Percentiles rank a stretch among this genome's conserved stretches.
Evolutionary conservation across 2,329 filamentous ascomycete genomes (phyloP).

Genomic region (Claviceps sp.): DNA sequence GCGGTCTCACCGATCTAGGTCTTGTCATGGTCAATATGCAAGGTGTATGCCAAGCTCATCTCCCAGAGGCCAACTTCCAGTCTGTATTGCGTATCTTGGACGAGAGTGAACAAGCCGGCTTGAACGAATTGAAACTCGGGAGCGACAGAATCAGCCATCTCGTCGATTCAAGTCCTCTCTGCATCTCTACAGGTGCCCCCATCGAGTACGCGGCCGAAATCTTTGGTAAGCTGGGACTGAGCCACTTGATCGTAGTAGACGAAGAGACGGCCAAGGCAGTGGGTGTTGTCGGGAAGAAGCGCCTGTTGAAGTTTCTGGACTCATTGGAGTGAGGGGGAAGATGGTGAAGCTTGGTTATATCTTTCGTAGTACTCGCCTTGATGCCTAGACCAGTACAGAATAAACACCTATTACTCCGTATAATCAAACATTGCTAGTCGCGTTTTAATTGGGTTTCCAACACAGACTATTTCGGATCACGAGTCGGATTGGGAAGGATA

Average conservation of each 20-base stretch:
- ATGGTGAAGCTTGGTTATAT: too few species aligned
- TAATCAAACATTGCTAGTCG: too few species aligned
- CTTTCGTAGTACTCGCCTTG: background rate
- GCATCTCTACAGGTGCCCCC: slow-evolving; percentile 34
- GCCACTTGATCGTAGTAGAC: slow-evolving; percentile 39
- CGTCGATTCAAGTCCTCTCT: slow-evolving; percentile 40
- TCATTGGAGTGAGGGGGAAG: background rate
- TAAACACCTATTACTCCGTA: too few species aligned
- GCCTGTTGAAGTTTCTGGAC: slow-evolving; percentile 18
- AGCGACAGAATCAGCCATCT: slow-evolving; percentile 27
- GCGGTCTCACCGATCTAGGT: slow-evolving; percentile 43
- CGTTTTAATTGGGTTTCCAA: too few species aligned
- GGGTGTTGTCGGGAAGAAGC: slow-evolving; percentile 45
- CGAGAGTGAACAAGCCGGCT: slow-evolving; percentile 10
- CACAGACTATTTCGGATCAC: too few species aligned
- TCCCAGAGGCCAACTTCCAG: slow-evolving; percentile 39
- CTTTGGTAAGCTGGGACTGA: slow-evolving; percentile 42
- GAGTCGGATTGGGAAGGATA: too few species aligned
- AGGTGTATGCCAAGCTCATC: slow-evolving; percentile 38
- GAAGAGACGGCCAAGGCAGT: slow-evolving; percentile 35
- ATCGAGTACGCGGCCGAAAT: slow-evolving; percentile 47
- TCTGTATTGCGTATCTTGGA: slow-evolving; percentile 28
- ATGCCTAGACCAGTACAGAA: background rate
- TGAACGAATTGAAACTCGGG: slow-evolving; percentile 13
- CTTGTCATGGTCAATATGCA: slow-evolving; percentile 37